phyloP scores from a whole-genome alignment of 2,329 filamentous ascomycete species.

The Corniculantispora saksenae region DNA sequence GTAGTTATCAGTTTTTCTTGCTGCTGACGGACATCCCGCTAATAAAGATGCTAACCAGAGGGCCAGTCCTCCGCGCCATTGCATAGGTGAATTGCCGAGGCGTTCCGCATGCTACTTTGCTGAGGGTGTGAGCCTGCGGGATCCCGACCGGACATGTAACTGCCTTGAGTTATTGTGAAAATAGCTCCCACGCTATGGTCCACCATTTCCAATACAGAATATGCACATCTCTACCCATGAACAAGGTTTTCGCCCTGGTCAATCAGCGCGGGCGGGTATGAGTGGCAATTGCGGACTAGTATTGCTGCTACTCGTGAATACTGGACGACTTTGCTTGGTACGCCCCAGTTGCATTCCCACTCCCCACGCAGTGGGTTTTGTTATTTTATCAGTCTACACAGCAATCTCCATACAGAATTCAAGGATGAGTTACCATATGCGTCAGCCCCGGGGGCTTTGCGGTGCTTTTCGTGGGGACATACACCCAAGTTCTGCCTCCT shows the following conservation, averaged over 20 bases:
- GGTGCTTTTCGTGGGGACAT: not conserved
- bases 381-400: not conserved
- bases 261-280: not conserved
- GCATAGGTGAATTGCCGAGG: not conserved
- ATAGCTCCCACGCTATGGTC: not conserved
- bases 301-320: not conserved
- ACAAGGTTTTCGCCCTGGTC: not conserved
- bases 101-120: not conserved
- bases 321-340: not conserved
- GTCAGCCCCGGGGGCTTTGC: conserved; percentile 5
- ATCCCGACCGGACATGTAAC: not conserved
- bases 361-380: not conserved
- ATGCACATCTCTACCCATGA: not conserved
- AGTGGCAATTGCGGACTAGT: not conserved
- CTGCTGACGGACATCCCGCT: not conserved
- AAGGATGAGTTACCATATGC: not conserved
- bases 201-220: not conserved
- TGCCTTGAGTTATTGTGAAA: not conserved
- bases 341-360: not conserved
- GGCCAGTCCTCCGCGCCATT: not conserved
- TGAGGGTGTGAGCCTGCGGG: not conserved
- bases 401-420: not conserved
- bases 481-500: not conserved
- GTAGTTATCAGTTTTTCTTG: not conserved
- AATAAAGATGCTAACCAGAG: not conserved